Evolutionary conservation across 2,329 filamentous ascomycete genomes (phyloP).

Genomic region (Arthrinium phaeospermum): DNA sequence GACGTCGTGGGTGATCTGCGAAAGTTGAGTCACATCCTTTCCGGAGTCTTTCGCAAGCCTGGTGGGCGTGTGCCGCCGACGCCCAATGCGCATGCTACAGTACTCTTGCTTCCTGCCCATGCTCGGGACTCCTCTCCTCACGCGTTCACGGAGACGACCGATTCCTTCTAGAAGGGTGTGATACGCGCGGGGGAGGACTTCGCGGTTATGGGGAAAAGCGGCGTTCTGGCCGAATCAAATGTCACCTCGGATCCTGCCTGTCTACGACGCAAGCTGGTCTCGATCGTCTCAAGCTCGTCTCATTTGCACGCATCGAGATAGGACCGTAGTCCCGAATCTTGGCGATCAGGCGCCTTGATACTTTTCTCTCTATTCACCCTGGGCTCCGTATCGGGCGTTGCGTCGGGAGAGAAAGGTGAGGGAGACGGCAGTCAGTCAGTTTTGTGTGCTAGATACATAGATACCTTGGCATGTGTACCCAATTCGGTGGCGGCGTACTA

Average conservation of each 20-base stretch:
- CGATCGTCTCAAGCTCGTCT: constrained; percentile 15
- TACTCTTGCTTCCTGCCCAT: background rate
- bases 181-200: background rate
- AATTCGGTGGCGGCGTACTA: background rate
- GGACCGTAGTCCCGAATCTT: background rate
- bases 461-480: background rate
- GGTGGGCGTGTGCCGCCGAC: background rate
- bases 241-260: background rate
- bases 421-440: background rate
- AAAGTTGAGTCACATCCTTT: constrained; percentile 2
- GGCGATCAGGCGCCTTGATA: background rate
- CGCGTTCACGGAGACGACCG: background rate
- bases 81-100: background rate
- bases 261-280: background rate
- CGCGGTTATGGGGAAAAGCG: background rate
- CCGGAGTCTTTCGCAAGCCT: background rate
- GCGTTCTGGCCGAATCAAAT: background rate
- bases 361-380: background rate
- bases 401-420: background rate
- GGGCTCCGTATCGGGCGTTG: background rate
- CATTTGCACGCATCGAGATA: constrained; percentile 10
- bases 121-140: background rate
- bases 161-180: constrained; percentile 7
- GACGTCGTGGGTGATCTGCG: background rate
- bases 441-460: background rate